These are phyloP conservation scores for Trametes cingulata DNA, from an alignment of 768 basidiomycete genomes.

Conservation along the genomic window DNA sequence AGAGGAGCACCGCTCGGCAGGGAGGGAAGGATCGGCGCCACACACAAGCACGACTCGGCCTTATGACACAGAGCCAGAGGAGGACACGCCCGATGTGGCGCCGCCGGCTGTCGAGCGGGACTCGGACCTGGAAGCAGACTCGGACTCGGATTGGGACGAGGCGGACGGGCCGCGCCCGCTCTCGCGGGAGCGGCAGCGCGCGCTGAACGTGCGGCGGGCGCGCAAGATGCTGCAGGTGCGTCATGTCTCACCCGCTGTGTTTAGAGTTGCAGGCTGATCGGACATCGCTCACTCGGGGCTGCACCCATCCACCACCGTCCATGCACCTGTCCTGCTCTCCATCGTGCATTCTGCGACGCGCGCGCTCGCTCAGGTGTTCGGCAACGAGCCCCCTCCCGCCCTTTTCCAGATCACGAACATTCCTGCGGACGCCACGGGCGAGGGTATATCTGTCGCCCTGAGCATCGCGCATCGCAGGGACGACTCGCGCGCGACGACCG, in stretches of 20 bases:
- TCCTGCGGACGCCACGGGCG: constrained; percentile 25
- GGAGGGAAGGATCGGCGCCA: not conserved
- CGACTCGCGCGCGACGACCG: constrained; percentile 27
- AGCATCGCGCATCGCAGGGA: constrained; percentile 16
- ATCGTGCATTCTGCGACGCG: too few relatives aligned
- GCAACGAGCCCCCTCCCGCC: constrained; percentile 47
- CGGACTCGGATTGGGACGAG: not conserved
- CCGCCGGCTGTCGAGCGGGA: not conserved
- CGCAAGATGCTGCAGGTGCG: constrained; percentile 53
- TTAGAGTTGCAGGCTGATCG: constrained; percentile 6
- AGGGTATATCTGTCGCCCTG: constrained; percentile 14
- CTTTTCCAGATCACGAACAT: constrained; percentile 39
- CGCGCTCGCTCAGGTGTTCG: constrained; percentile 44
- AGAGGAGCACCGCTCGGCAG: not conserved
- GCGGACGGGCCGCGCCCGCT: not conserved
- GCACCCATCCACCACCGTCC: not conserved
- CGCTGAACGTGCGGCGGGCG: constrained; percentile 46
- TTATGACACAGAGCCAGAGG: not conserved
- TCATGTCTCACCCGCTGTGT: not conserved
- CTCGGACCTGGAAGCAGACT: constrained; percentile 4
- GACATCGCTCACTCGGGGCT: not conserved
- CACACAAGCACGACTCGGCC: not conserved
- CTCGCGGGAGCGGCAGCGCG: constrained; percentile 38
- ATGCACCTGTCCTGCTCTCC: not conserved
- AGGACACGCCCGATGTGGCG: not conserved